These are phyloP conservation scores for Spathaspora arborariae DNA, from an alignment of 805 yeast species.

Conservation along the genomic window DNA sequence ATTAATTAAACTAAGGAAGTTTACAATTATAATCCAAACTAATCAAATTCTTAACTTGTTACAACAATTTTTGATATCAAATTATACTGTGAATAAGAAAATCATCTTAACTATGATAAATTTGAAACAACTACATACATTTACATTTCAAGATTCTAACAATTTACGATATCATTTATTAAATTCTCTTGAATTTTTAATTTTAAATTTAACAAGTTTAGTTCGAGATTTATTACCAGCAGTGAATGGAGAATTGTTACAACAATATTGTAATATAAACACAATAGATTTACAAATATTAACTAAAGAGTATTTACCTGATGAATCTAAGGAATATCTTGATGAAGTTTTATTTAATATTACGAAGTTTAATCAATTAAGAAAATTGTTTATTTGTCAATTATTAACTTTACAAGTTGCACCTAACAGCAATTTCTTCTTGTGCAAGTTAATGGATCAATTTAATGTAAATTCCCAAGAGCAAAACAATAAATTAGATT, in stretches of 20 bases:
- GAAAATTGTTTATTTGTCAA: conserved; percentile 37
- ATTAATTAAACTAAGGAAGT: conserved; percentile 22
- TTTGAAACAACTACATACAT: conserved; percentile 29
- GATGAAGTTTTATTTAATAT: conserved; percentile 9
- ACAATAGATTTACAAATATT: conserved; percentile 22
- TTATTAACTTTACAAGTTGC: conserved; percentile 30
- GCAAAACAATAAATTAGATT: conserved; percentile 3
- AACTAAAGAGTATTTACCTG: conserved; percentile 2
- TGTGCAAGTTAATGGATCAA: conserved; percentile 24
- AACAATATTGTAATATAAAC: conserved; percentile 38
- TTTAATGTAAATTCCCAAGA: conserved; percentile 2
- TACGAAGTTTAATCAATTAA: conserved; percentile 29
- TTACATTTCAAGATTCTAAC: conserved; percentile 9
- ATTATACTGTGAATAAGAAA: conserved; percentile 34
- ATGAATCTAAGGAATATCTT: conserved; percentile 10
- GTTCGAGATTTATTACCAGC: conserved; percentile 26
- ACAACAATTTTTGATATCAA: conserved; percentile 27
- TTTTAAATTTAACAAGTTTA: conserved; percentile 24
- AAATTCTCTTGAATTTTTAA: conserved; percentile 24
- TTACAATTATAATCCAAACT: conserved; percentile 20
- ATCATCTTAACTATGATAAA: conserved; percentile 28
- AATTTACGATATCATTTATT: conserved; percentile 17
- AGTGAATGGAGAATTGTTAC: conserved; percentile 35
- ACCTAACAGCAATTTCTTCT: conserved; percentile 24
- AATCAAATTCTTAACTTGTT: conserved; percentile 20